Conservation (phyloP, 345 rosid species). For the Sonneratia alba region DNA sequence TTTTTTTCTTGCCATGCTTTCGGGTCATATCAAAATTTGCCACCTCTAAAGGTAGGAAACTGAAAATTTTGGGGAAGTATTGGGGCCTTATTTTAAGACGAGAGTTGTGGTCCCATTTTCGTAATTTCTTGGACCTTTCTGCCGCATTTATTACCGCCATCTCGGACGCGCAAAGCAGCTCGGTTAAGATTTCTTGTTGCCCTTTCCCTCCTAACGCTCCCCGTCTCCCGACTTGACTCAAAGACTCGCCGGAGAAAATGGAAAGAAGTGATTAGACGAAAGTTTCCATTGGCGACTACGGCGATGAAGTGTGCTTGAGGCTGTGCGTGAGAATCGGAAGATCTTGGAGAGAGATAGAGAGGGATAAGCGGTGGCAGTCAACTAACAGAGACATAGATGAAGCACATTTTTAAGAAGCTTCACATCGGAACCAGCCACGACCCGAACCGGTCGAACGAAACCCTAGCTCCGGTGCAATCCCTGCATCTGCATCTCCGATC, state of each 20-base stretch:
- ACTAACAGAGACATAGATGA: constrained; percentile 35
- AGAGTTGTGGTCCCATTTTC: neutral
- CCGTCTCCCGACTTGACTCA: constrained; percentile 1
- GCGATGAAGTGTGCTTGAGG: neutral
- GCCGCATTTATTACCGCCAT: neutral
- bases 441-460: constrained; percentile 60
- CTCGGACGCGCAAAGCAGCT: neutral
- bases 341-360: constrained; percentile 5
- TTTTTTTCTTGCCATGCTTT: no score
- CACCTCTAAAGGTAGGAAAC: neutral
- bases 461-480: constrained; percentile 25
- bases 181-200: constrained; percentile 23
- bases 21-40: no score
- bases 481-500: constrained; percentile 36
- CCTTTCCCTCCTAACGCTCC: neutral
- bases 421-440: constrained; percentile 71
- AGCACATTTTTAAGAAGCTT: constrained; percentile 88
- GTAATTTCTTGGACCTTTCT: neutral
- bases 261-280: no score
- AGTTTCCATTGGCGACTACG: neutral
- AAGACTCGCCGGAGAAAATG: no score
- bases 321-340: neutral
- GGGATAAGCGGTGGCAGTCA: constrained; percentile 3
- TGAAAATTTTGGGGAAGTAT: neutral
- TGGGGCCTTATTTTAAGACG: neutral